A percentile compares a stretch with the other conserved stretches of the same genome.
Evolutionary conservation across 805 yeast genomes (phyloP).

Genomic region (Sugiyamaella mastotermitis): DNA sequence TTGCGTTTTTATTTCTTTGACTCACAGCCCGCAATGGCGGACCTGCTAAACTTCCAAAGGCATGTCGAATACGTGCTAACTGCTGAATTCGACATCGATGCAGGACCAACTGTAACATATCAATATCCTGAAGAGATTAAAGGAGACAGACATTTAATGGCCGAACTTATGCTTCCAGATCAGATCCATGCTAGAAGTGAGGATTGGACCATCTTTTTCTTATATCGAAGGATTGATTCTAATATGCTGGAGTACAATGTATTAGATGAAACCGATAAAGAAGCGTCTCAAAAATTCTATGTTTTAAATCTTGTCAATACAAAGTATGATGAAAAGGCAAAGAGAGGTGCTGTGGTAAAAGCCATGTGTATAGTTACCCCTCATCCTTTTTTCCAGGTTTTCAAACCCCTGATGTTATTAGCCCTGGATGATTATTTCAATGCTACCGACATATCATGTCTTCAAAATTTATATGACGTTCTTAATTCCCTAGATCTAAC

Average conservation of each 20-base stretch:
- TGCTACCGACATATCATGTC: conserved; percentile 11
- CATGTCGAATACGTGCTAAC: conserved; percentile 55
- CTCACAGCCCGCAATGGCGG: no score
- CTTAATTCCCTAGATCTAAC: conserved; percentile 26
- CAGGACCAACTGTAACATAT: conserved; percentile 60
- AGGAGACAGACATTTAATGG: conserved; percentile 31
- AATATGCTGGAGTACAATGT: conserved; percentile 27
- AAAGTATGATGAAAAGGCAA: conserved; percentile 35
- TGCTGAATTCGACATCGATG: conserved; percentile 73
- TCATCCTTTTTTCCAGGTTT: conserved; percentile 46
- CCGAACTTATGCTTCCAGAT: conserved; percentile 57
- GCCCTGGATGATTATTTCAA: conserved; percentile 45
- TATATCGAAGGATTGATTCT: conserved; percentile 25
- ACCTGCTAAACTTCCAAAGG: no score
- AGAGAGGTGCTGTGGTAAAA: conserved; percentile 56
- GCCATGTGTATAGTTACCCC: conserved; percentile 55
- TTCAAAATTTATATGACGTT: conserved; percentile 26
- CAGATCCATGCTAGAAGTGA: conserved; percentile 50
- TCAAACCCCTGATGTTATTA: conserved; percentile 52
- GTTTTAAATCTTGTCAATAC: conserved; percentile 54
- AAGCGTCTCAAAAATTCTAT: conserved; percentile 42
- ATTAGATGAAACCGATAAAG: conserved; percentile 17
- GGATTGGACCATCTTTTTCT: conserved; percentile 49
- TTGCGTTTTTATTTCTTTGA: no score
- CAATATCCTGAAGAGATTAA: conserved; percentile 46